These are phyloP conservation scores for Xeromyces bisporus DNA, from an alignment of 495 filamentous ascomycete species.

Conservation along the genomic window DNA sequence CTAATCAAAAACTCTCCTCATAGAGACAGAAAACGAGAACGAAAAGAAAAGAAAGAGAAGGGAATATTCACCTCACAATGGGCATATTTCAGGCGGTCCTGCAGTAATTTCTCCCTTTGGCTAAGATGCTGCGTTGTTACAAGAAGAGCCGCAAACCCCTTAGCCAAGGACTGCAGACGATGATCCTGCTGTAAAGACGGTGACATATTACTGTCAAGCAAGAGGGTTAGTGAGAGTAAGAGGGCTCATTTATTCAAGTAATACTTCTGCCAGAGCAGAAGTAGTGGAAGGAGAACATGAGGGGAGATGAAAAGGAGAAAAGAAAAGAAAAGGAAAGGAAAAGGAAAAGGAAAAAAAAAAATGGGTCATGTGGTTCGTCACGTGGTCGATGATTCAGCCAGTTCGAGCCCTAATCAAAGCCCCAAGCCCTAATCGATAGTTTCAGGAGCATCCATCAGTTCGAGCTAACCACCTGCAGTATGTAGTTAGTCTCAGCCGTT, in stretches of 20 bases:
- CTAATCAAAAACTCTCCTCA: conserved; percentile 22
- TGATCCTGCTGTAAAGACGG: conserved; percentile 26
- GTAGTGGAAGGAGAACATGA: not conserved
- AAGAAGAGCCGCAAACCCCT: conserved; percentile 33
- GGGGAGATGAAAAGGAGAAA: not conserved
- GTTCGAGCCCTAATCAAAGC: too few relatives aligned
- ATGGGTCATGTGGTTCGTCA: too few relatives aligned
- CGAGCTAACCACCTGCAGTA: too few relatives aligned
- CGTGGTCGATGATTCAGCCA: too few relatives aligned
- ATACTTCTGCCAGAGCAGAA: not conserved
- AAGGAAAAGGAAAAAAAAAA: too few relatives aligned
- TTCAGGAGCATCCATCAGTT: too few relatives aligned
- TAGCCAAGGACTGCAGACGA: conserved; percentile 25
- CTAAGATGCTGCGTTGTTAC: conserved; percentile 31
- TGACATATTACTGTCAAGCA: conserved; percentile 17
- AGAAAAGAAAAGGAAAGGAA: not conserved
- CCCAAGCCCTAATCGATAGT: too few relatives aligned
- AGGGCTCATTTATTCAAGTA: too few relatives aligned
- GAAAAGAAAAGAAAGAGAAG: conserved; percentile 4
- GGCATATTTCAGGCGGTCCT: conserved; percentile 23
- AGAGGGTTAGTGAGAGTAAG: not conserved
- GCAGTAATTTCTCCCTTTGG: conserved; percentile 26
- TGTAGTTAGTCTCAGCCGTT: too few relatives aligned
- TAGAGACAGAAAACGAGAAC: conserved; percentile 4
- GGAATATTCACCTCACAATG: conserved; percentile 29